Evolutionary conservation across 108 stramenopile genomes (phyloP).

Genomic region (Cyclotella kingstonii): DNA sequence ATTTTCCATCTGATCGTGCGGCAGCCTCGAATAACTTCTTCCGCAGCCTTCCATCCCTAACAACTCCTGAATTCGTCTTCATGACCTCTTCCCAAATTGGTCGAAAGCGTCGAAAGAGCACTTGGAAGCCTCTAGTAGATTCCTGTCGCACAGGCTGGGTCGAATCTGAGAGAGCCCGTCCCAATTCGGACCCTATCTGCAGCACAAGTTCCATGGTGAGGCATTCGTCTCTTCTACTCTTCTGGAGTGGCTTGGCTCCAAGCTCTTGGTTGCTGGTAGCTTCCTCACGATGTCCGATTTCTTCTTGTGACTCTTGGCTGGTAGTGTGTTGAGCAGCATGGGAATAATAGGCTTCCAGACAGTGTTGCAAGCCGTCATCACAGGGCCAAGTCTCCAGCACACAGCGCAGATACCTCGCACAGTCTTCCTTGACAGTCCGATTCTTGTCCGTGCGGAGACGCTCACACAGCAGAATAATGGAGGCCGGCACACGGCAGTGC

Average conservation of each 20-base stretch:
- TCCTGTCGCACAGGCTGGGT: constrained; percentile 61
- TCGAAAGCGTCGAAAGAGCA: constrained; percentile 46
- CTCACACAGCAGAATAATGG: constrained; percentile 67
- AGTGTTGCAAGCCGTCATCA: background rate
- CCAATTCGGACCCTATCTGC: constrained; percentile 58
- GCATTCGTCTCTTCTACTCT: constrained; percentile 25
- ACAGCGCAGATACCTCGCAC: constrained; percentile 62
- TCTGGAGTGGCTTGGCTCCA: background rate
- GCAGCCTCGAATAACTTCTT: constrained; percentile 51
- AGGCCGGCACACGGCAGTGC: constrained; percentile 67
- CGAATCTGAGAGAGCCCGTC: constrained; percentile 64
- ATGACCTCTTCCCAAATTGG: constrained; percentile 59
- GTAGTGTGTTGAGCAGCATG: constrained; percentile 31
- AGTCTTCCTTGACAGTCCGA: constrained; percentile 75
- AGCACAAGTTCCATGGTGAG: constrained; percentile 21
- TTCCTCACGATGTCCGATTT: background rate
- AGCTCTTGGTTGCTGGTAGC: background rate
- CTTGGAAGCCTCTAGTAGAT: constrained; percentile 57
- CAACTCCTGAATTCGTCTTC: constrained; percentile 27
- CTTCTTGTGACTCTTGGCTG: constrained; percentile 25
- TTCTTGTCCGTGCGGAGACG: constrained; percentile 66
- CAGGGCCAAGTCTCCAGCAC: constrained; percentile 60
- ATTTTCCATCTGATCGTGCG: constrained; percentile 33
- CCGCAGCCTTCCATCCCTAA: constrained; percentile 50
- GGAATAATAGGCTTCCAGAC: background rate